phyloP scores from a whole-genome alignment of 2,329 filamentous ascomycete species.

The Lasiodiplodia citricola region DNA sequence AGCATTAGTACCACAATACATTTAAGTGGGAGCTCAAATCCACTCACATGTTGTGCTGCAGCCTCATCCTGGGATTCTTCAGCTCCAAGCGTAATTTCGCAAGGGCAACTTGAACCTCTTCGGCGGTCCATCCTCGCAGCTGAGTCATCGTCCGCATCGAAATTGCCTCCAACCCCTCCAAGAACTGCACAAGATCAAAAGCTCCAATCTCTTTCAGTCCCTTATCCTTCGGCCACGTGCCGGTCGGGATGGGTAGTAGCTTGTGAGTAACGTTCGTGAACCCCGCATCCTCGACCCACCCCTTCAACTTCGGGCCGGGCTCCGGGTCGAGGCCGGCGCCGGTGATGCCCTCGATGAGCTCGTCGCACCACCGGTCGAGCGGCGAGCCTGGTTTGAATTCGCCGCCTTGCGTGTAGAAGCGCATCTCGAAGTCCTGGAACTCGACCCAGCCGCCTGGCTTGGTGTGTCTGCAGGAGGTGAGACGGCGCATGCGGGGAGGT shows the following conservation, averaged over 20 bases:
- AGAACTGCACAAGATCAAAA: conserved; percentile 34
- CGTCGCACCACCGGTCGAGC: conserved; percentile 28
- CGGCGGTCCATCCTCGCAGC: conserved; percentile 31
- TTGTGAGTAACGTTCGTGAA: conserved; percentile 42
- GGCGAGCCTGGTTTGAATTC: conserved; percentile 28
- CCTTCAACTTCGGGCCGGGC: conserved; percentile 35
- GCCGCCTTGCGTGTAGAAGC: conserved; percentile 6
- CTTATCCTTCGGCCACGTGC: conserved; percentile 33
- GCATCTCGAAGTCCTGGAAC: conserved; percentile 36
- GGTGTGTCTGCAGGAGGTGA: conserved; percentile 37
- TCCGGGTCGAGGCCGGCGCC: background rate
- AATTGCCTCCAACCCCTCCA: conserved; percentile 36
- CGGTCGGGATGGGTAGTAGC: conserved; percentile 37
- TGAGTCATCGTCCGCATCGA: conserved; percentile 30
- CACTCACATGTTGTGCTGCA: conserved; percentile 36
- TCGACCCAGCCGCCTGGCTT: conserved; percentile 43
- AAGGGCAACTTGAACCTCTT: conserved; percentile 34
- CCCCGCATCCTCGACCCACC: conserved; percentile 38
- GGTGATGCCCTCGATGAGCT: conserved; percentile 1
- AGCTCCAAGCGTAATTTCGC: conserved; percentile 33
- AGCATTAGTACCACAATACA: no score
- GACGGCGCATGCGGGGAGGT: background rate
- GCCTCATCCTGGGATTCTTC: conserved; percentile 26
- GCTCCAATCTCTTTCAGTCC: conserved; percentile 36
- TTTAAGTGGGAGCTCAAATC: no score